Conservation (phyloP, 2,329 filamentous ascomycete species). For the Chaetomium sp. region DNA sequence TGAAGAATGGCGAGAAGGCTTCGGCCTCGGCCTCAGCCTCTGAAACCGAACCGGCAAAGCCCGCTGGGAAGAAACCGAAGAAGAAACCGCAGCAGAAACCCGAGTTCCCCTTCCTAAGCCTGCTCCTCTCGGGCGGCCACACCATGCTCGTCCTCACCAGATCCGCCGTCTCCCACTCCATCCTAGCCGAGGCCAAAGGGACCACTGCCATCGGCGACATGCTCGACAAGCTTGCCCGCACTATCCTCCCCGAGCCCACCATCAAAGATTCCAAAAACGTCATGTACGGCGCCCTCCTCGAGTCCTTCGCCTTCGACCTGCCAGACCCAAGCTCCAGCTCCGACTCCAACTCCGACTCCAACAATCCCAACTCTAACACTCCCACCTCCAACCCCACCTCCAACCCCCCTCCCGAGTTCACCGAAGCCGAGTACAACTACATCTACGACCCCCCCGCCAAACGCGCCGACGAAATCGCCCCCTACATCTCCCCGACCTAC, state of each 20-base stretch:
- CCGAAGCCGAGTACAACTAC: slow-evolving; percentile 32
- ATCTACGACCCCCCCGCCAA: slow-evolving; percentile 52
- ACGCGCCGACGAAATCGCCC: slow-evolving; percentile 52
- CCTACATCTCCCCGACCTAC: slow-evolving; percentile 31
- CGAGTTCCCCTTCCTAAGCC: slow-evolving; percentile 75
- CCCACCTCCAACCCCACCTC: background rate
- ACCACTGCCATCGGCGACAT: slow-evolving; percentile 87
- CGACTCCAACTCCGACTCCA: too few relatives aligned
- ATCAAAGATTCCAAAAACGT: slow-evolving; percentile 49
- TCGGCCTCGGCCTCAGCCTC: background rate
- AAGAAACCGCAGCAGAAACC: slow-evolving; percentile 31
- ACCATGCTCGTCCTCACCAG: slow-evolving; percentile 75
- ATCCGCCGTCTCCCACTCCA: slow-evolving; percentile 59
- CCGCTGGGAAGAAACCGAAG: background rate
- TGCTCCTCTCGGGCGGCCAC: slow-evolving; percentile 89
- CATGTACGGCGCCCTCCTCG: slow-evolving; percentile 76
- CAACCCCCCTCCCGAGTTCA: background rate
- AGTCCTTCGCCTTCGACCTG: slow-evolving; percentile 63
- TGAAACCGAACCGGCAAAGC: background rate
- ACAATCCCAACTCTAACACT: too few relatives aligned
- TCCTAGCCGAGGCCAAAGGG: slow-evolving; percentile 60
- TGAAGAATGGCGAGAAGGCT: slow-evolving; percentile 29
- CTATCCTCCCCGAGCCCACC: slow-evolving; percentile 59
- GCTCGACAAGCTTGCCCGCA: slow-evolving; percentile 78
- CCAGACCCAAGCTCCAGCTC: slow-evolving; percentile 27